Percentiles rank a stretch among this genome's conserved stretches.
Conservation (phyloP, 208 protist genomes). For the Zelonia costaricensis region DNA sequence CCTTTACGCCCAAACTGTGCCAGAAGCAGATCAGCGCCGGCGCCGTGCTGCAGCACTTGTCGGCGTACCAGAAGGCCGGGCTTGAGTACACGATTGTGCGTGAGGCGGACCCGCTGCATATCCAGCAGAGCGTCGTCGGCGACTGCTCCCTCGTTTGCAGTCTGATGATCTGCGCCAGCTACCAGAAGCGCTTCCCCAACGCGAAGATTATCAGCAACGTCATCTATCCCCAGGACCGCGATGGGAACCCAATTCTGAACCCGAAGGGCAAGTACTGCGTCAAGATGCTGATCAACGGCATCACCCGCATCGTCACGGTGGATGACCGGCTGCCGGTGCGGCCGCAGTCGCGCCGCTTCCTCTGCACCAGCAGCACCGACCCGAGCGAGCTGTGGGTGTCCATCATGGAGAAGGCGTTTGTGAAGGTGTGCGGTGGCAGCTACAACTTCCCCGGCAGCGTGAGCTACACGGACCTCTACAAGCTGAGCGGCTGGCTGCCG, state of each 20-base stretch:
- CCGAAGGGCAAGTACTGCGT: slow-evolving; percentile 90
- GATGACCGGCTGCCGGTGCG: slow-evolving; percentile 85
- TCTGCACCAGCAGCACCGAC: slow-evolving; percentile 50
- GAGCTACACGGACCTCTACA: slow-evolving; percentile 87
- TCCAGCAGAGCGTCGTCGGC: slow-evolving; percentile 84
- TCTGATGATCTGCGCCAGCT: slow-evolving; percentile 73
- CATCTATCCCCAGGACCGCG: slow-evolving; percentile 86
- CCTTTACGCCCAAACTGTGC: slow-evolving; percentile 44
- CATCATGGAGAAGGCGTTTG: slow-evolving; percentile 87
- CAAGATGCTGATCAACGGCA: slow-evolving; percentile 93
- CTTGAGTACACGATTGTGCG: slow-evolving; percentile 48
- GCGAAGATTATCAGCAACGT: slow-evolving; percentile 84
- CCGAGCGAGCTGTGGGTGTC: slow-evolving; percentile 71
- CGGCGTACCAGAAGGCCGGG: slow-evolving; percentile 19
- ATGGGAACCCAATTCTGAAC: slow-evolving; percentile 77
- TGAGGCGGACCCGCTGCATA: slow-evolving; percentile 75
- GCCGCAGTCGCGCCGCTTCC: slow-evolving; percentile 29
- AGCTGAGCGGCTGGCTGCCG: slow-evolving; percentile 88
- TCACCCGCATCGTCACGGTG: slow-evolving; percentile 84
- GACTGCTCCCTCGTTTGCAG: slow-evolving; percentile 89
- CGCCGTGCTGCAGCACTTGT: slow-evolving; percentile 43
- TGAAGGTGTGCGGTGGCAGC: slow-evolving; percentile 85
- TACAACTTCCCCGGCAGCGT: slow-evolving; percentile 88
- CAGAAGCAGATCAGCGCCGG: slow-evolving; percentile 21
- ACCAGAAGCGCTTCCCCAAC: slow-evolving; percentile 83